Conservation (phyloP, 257 asterid species). For the Scutellaria minor region DNA sequence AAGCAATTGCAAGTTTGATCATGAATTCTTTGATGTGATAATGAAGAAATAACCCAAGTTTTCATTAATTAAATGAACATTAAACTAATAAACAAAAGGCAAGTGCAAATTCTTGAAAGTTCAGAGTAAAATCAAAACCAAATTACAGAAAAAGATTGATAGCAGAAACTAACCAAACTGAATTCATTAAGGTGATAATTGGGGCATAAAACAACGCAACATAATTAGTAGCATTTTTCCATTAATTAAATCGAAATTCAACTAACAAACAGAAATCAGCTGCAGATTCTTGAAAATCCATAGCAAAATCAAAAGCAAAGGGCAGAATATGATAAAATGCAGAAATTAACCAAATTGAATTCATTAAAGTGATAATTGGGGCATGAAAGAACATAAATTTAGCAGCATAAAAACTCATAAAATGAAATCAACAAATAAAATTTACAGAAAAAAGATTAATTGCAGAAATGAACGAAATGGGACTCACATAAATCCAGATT, state of each 20-base stretch:
- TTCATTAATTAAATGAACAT: neutral
- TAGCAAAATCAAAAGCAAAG: no score
- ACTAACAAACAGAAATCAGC: no score
- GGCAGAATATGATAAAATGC: no score
- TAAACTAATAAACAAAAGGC: neutral
- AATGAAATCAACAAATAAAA: neutral
- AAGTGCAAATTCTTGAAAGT: constrained; percentile 3
- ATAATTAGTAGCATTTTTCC: no score
- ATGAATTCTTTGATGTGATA: neutral
- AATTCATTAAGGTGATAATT: no score
- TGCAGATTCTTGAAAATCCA: no score
- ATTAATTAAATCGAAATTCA: no score
- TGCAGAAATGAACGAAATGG: neutral
- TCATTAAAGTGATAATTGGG: neutral
- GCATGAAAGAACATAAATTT: neutral
- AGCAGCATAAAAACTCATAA: neutral
- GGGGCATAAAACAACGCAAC: no score
- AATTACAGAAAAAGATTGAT: no score
- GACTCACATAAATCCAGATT: constrained; percentile 71
- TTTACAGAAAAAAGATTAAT: constrained; percentile 2
- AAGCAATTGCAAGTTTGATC: constrained; percentile 7
- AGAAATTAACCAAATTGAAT: neutral
- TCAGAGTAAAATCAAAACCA: constrained; percentile 8
- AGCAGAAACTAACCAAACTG: no score
- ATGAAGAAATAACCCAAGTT: neutral